These are phyloP conservation scores for Microstegium vimineum DNA, from an alignment of 176 grass and related monocot genomes.

Conservation along the genomic window DNA sequence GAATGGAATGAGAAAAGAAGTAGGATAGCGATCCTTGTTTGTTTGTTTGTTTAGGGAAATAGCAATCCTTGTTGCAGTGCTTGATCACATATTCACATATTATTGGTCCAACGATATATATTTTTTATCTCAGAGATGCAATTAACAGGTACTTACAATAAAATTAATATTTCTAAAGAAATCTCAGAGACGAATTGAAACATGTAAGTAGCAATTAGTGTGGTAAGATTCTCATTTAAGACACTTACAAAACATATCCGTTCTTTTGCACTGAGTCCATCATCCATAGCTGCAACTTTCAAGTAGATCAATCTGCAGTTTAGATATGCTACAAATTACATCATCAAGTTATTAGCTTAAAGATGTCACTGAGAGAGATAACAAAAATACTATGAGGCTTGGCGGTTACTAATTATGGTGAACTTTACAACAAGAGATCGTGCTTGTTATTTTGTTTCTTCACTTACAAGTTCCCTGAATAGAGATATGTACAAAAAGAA, in stretches of 20 bases:
- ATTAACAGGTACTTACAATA: not conserved
- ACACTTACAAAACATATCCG: slow-evolving; percentile 55
- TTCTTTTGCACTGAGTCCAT: slow-evolving; percentile 58
- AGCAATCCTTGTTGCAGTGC: not conserved
- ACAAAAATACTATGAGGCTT: not conserved
- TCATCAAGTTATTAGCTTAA: slow-evolving; percentile 14
- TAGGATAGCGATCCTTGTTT: not conserved
- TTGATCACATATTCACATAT: not conserved
- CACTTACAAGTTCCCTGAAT: not conserved
- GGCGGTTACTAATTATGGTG: not conserved
- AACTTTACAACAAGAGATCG: slow-evolving; percentile 10
- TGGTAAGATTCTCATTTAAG: slow-evolving; percentile 4
- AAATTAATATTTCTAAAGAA: not conserved
- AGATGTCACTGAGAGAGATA: not conserved
- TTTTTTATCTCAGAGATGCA: not conserved
- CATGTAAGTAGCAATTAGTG: slow-evolving; percentile 1
- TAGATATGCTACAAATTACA: slow-evolving; percentile 30
- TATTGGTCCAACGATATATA: not conserved
- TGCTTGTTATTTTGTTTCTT: slow-evolving; percentile 4
- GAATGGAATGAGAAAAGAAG: not conserved
- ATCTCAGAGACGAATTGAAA: slow-evolving; percentile 8
- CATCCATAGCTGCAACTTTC: slow-evolving; percentile 56
- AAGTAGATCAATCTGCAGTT: slow-evolving; percentile 88
- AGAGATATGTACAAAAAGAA: not conserved
- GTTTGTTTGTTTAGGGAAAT: not conserved